Evolutionary conservation across 208 protist genomes (phyloP), one percentile per base, ranked within the genome.

Genomic region (Phytomonas sp.): DNA sequence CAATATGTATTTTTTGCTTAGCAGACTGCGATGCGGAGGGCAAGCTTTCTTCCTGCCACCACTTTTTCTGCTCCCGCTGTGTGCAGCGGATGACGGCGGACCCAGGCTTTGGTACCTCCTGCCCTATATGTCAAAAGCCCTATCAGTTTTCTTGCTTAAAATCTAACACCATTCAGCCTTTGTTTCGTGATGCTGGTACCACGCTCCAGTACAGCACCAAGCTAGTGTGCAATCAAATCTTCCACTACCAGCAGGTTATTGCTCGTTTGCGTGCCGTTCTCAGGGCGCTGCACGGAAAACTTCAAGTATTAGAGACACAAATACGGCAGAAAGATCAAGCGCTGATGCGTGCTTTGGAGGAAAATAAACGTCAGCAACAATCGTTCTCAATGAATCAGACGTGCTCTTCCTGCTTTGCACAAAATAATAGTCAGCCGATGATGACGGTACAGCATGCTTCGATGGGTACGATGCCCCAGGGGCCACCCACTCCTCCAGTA

Each of bases 1-100:
- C 89, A 13, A 85, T 84, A 28, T 97, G 92, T 72, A 85, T 93
- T 37, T 71, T 93, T 23, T 97, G 92, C 68, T 80, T 89, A 59
- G 76, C 78, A 28, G 81, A 85, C 68, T 95, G 89, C 75, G 88
- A 94, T 68, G 28, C 68, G 2, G 72, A 80, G 23, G 86, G 88
- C 28, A 67, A 75, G 31, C 70, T 94, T 59, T 89, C 89, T 20
- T 89, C 84, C 26, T 97, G 92, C 78, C 72, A 88, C 20, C 92
- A 97, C 78, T 97, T 94, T 68, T 71, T 97, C 66, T 97, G 92
- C 73, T 73, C 76, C 5, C 78, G 86, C 34, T 97, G 92, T 66
- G 64, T 76, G 53, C 62, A 73, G 13, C 82, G 87, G 7, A 75
- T 91, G 32, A 79, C 79, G 37, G 20, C 60, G 1, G 61, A 36